Conservation (phyloP, 2,329 filamentous ascomycete species). For the Macrophomina tecta region DNA sequence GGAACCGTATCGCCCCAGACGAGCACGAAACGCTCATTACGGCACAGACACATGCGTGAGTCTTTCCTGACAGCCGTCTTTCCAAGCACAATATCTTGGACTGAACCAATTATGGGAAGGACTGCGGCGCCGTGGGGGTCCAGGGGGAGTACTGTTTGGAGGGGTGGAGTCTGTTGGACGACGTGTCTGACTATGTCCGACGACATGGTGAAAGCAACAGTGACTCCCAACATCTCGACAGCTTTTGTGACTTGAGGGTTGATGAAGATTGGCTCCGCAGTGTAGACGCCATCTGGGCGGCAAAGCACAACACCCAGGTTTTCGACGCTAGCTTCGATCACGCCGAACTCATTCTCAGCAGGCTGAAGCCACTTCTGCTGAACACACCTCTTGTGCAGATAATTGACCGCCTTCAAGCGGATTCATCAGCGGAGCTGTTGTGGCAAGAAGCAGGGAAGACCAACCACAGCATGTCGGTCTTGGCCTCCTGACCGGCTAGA, state of each 20-base stretch:
- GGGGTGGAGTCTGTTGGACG: constrained; percentile 41
- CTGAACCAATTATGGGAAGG: constrained; percentile 50
- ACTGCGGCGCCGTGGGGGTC: constrained; percentile 31
- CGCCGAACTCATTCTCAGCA: constrained; percentile 37
- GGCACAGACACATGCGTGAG: constrained; percentile 50
- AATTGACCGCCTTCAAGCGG: constrained; percentile 37
- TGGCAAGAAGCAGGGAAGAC: neutral
- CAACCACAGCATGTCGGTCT: constrained; percentile 36
- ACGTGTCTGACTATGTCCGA: constrained; percentile 52
- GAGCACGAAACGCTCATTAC: constrained; percentile 50
- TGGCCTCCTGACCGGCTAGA: constrained; percentile 34
- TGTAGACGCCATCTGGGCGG: constrained; percentile 43
- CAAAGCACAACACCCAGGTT: constrained; percentile 31
- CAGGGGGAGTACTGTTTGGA: constrained; percentile 45
- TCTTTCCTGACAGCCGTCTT: constrained; percentile 48
- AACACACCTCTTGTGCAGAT: constrained; percentile 36
- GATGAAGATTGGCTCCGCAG: constrained; percentile 47
- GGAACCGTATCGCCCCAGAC: constrained; percentile 53
- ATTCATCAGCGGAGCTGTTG: neutral
- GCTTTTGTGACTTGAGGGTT: constrained; percentile 45
- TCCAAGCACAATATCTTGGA: constrained; percentile 44
- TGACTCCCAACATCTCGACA: constrained; percentile 49
- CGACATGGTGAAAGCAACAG: constrained; percentile 54
- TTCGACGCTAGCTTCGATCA: constrained; percentile 33
- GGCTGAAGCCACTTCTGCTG: constrained; percentile 40